phyloP scores from a whole-genome alignment of 768 basidiomycete species.

The Hygrophoropsis aurantiaca region DNA sequence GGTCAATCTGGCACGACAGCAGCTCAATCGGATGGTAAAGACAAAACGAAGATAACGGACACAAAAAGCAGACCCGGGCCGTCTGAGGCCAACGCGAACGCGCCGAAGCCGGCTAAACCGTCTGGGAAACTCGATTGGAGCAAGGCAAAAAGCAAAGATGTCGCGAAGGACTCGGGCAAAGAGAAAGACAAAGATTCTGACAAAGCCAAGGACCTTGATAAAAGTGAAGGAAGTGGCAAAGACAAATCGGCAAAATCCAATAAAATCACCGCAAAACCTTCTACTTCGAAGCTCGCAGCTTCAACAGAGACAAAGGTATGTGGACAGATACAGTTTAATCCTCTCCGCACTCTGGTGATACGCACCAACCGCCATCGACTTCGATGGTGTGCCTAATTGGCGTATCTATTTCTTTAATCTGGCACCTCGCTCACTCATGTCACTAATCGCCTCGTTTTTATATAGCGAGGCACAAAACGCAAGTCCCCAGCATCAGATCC shows the following conservation, averaged over 20 bases:
- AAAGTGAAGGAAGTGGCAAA: constrained; percentile 11
- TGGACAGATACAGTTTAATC: no score
- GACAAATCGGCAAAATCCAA: no score
- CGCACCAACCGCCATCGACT: neutral
- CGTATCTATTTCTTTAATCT: constrained; percentile 6
- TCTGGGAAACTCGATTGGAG: constrained; percentile 64
- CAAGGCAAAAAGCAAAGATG: constrained; percentile 51
- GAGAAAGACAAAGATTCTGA: constrained; percentile 15
- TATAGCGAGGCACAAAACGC: constrained; percentile 38
- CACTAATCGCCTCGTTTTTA: constrained; percentile 19
- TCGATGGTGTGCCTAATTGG: neutral
- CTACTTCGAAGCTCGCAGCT: neutral
- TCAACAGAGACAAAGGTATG: constrained; percentile 7
- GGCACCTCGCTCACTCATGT: neutral
- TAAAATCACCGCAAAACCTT: no score
- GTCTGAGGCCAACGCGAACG: constrained; percentile 16
- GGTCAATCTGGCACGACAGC: no score
- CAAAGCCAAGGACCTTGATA: constrained; percentile 9
- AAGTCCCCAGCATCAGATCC: constrained; percentile 46
- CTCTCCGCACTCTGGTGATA: no score
- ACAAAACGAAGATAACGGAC: constrained; percentile 9
- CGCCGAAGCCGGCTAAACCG: constrained; percentile 19
- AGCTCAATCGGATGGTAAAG: no score
- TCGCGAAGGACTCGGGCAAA: no score
- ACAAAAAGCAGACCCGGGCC: constrained; percentile 12